Conservation (phyloP, 345 rosid species). For the Diplotaxis tenuifolia region DNA sequence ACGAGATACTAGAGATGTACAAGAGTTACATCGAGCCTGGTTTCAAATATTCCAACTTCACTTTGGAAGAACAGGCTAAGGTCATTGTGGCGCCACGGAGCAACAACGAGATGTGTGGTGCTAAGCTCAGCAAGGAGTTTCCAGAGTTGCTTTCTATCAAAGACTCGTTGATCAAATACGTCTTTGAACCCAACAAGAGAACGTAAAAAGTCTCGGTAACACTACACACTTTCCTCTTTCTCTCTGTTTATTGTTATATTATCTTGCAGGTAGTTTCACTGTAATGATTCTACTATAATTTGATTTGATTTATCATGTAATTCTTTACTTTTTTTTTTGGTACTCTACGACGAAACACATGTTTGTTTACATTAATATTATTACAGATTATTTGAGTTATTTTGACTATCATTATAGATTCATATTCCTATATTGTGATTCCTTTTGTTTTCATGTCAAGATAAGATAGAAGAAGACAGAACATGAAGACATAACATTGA, state of each 20-base stretch:
- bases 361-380: slow-evolving; percentile 18
- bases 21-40: slow-evolving; percentile 65
- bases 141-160: slow-evolving; percentile 78
- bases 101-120: slow-evolving; percentile 84
- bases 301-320: slow-evolving; percentile 21
- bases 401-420: neutral
- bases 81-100: slow-evolving; percentile 88
- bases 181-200: slow-evolving; percentile 76
- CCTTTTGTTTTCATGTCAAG: neutral
- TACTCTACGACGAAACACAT: slow-evolving; percentile 14
- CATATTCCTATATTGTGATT: neutral
- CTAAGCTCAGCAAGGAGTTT: slow-evolving; percentile 84
- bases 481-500: neutral
- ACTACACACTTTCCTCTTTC: slow-evolving; percentile 1
- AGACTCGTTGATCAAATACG: slow-evolving; percentile 73
- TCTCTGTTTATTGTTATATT: slow-evolving; percentile 23
- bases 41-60: slow-evolving; percentile 72
- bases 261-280: slow-evolving; percentile 15
- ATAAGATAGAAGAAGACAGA: neutral
- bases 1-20: slow-evolving; percentile 95
- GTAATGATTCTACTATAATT: slow-evolving; percentile 15
- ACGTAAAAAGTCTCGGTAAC: slow-evolving; percentile 25
- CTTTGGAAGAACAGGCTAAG: slow-evolving; percentile 84
- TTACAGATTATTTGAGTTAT: neutral
- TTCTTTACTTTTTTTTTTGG: slow-evolving; percentile 13